Evolutionary conservation across 345 rosid species (phyloP).

Genomic region (Moringa oleifera): DNA sequence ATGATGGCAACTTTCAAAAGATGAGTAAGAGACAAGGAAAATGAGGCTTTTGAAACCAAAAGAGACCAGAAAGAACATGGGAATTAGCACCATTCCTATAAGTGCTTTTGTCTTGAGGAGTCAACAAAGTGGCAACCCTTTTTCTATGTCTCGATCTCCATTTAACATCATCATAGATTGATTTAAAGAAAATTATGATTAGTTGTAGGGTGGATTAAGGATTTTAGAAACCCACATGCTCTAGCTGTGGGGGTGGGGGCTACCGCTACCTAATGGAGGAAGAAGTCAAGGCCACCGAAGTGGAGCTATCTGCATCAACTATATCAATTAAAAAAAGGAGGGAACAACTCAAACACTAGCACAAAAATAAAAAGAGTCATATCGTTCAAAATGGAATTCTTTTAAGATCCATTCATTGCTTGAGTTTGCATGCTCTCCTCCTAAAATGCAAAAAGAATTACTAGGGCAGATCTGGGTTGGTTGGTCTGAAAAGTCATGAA

Average conservation of each 20-base stretch:
- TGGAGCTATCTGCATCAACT: neutral
- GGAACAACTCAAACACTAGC: slow-evolving; percentile 4
- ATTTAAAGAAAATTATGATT: slow-evolving; percentile 15
- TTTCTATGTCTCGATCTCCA: slow-evolving; percentile 13
- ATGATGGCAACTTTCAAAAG: no score
- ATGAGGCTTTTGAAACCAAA: neutral
- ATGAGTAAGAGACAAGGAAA: no score
- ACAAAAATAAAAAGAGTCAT: neutral
- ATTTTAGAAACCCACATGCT: neutral
- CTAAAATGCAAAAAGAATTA: no score
- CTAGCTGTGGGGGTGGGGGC: neutral
- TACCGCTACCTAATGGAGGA: neutral
- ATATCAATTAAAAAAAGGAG: neutral
- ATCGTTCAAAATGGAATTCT: neutral
- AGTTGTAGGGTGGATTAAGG: slow-evolving; percentile 10
- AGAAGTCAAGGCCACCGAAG: neutral
- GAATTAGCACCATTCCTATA: slow-evolving; percentile 17
- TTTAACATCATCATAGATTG: slow-evolving; percentile 17
- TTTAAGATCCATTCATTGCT: no score
- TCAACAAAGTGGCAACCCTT: slow-evolving; percentile 15
- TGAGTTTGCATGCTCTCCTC: no score
- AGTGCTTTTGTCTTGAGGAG: slow-evolving; percentile 18
- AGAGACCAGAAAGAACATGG: slow-evolving; percentile 2
- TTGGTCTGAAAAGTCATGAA: no score
- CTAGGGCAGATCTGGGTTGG: no score